Conservation (phyloP, 108 stramenopile genomes). For the Cyclotella distinguenda region DNA sequence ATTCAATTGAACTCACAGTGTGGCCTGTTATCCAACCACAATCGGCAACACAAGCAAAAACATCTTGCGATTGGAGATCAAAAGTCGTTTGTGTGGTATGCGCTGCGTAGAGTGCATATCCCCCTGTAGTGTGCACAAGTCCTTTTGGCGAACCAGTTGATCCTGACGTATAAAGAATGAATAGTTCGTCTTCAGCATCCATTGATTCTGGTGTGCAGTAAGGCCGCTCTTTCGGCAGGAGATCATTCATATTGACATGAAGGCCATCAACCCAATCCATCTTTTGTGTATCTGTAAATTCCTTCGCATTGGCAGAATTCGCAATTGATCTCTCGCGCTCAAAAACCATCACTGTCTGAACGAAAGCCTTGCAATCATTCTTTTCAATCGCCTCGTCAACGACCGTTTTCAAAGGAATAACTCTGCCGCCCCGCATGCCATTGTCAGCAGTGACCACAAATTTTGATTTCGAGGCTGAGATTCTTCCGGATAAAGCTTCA, state of each 20-base stretch:
- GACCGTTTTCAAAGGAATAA: conserved; percentile 86
- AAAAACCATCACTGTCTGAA: conserved; percentile 87
- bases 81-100: conserved; percentile 71
- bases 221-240: conserved; percentile 84
- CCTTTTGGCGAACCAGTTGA: conserved; percentile 88
- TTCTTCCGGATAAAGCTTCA: conserved; percentile 90
- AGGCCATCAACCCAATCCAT: conserved; percentile 45
- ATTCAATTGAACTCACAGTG: too few relatives aligned
- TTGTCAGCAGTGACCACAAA: conserved; percentile 86
- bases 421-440: conserved; percentile 81
- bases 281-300: conserved; percentile 27
- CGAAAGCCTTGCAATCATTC: conserved; percentile 59
- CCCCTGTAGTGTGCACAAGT: conserved; percentile 78
- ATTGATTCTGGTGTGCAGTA: conserved; percentile 94
- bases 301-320: conserved; percentile 27
- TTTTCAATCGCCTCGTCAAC: conserved; percentile 80
- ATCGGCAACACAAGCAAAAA: conserved; percentile 89
- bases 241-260: conserved; percentile 88
- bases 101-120: conserved; percentile 75
- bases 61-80: conserved; percentile 65
- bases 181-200: conserved; percentile 88
- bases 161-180: conserved; percentile 85
- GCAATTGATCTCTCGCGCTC: conserved; percentile 54
- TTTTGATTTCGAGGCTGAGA: conserved; percentile 79
- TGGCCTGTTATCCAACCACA: conserved; percentile 88